Base-by-base conservation (phyloP, 2,329 filamentous ascomycete species). In the Fusarium verrucosum region DNA sequence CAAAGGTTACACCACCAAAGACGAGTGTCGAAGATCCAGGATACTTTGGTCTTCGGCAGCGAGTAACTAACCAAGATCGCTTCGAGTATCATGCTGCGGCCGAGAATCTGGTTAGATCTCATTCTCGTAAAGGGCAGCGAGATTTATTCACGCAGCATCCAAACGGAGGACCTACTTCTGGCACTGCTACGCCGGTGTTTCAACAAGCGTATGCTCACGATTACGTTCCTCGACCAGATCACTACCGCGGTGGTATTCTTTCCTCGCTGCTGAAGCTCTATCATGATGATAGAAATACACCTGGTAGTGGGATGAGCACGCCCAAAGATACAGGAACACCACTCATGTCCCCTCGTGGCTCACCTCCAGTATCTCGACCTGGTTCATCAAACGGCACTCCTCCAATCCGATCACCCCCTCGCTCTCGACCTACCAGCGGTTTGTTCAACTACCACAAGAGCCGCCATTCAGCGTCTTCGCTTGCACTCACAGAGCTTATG, bases 171-270 rank as follows among this genome's bases (percentile, higher is more conserved):
- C 54, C 47, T 10, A 63, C 69, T 16, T 80, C 78, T 32, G 77
- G 78, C 38, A 77, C 75, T 10, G 72, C 71, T 7, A 80, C 78
- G 3, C 78, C 78, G 1, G 66, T 76, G 10, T 63, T 72, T 17
- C 81, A 85, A 38, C 80, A 84, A 20, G 83, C 86, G 38, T 83
- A 86, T 53, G 72, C 70, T 14, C 74, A 79, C 41, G 78, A 80
- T 52, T 92, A 91, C 71, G 85, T 91, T 17, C 87, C 89, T 40
- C 82, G 83, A 37, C 91, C 91, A 6, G 78, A 82, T 20, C 85
- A 89, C 62, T 94, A 92, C 73, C 86, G 88, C 45, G 89, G 88
- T 26, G 91, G 92, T 26, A 86, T 94, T 42, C 79, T 96, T 2
- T 88, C 89, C 4, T 89, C 88, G 0, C 79, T 96, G 0, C 79